phyloP scores from a whole-genome alignment of 2,329 filamentous ascomycete species.

The Colletotrichum gloeosporioides region DNA sequence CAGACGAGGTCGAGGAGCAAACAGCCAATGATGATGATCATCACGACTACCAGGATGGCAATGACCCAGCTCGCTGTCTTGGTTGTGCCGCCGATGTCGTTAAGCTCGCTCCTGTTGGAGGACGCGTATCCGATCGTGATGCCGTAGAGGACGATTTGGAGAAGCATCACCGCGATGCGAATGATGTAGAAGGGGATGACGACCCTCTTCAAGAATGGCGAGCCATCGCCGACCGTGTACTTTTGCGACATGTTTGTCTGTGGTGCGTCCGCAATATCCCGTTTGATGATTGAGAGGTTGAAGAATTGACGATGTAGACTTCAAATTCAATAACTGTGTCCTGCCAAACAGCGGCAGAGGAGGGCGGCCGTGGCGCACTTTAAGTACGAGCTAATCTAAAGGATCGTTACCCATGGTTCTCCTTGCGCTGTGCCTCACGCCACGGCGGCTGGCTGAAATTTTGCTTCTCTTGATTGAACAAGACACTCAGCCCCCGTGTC shows the following conservation, averaged over 20 bases:
- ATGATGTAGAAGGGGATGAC: conserved; percentile 39
- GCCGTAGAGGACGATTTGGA: conserved; percentile 29
- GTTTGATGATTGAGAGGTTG: neutral
- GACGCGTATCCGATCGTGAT: conserved; percentile 24
- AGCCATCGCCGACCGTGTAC: conserved; percentile 32
- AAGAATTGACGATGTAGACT: neutral
- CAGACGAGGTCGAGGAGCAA: conserved; percentile 34
- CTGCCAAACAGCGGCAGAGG: neutral
- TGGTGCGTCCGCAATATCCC: neutral
- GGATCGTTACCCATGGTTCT: neutral
- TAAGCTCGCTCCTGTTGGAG: conserved; percentile 21
- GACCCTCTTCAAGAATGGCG: conserved; percentile 39
- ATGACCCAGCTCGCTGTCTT: conserved; percentile 9
- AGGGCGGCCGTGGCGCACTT: neutral
- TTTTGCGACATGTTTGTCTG: conserved; percentile 25
- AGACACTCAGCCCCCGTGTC: neutral
- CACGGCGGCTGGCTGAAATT: neutral
- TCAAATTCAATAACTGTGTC: neutral
- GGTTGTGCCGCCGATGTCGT: neutral
- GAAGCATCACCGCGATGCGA: conserved; percentile 32
- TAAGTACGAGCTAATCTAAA: neutral
- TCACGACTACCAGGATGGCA: conserved; percentile 27
- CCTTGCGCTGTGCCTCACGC: neutral
- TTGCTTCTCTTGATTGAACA: neutral
- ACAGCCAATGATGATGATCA: conserved; percentile 30